phyloP scores from a whole-genome alignment of 2,329 filamentous ascomycete genomes.

The Colletotrichum shisoi region DNA sequence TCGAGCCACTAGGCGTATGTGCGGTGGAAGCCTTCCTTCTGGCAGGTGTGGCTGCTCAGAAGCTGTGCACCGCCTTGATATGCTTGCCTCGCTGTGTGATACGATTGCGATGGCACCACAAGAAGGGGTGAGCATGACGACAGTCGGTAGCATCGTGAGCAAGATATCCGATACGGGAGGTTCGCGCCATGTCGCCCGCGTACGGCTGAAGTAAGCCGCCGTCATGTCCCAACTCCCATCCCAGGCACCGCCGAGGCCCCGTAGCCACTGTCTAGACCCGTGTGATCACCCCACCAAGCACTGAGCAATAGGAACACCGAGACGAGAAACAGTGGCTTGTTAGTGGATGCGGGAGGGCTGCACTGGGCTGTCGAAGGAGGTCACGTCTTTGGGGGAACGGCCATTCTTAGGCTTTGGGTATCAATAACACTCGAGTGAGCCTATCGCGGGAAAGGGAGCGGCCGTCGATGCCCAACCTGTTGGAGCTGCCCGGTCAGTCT shows the following conservation, averaged over 20 bases:
- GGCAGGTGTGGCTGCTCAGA: conserved; percentile 13
- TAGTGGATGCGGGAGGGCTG: conserved; percentile 30
- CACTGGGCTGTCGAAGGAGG: conserved; percentile 7
- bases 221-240: background rate
- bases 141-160: conserved; percentile 16
- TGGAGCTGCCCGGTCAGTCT: conserved; percentile 22
- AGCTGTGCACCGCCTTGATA: conserved; percentile 11
- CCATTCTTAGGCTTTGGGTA: conserved; percentile 31
- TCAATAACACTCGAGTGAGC: conserved; percentile 17
- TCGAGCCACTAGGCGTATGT: conserved; percentile 7
- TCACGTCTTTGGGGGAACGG: conserved; percentile 12
- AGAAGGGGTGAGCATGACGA: conserved; percentile 13
- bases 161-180: conserved; percentile 4
- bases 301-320: conserved; percentile 33
- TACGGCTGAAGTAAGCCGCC: conserved; percentile 4
- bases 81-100: conserved; percentile 21
- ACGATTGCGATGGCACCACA: conserved; percentile 13
- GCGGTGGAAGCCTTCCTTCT: background rate
- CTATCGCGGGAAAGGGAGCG: conserved; percentile 32
- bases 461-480: conserved; percentile 41
- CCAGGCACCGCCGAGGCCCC: conserved; percentile 8
- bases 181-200: background rate
- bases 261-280: conserved; percentile 12
- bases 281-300: conserved; percentile 30
- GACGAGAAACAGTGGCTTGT: conserved; percentile 39